These are phyloP conservation scores for Huntiella savannae DNA, from an alignment of 2,329 filamentous ascomycete genomes.

Conservation along the genomic window DNA sequence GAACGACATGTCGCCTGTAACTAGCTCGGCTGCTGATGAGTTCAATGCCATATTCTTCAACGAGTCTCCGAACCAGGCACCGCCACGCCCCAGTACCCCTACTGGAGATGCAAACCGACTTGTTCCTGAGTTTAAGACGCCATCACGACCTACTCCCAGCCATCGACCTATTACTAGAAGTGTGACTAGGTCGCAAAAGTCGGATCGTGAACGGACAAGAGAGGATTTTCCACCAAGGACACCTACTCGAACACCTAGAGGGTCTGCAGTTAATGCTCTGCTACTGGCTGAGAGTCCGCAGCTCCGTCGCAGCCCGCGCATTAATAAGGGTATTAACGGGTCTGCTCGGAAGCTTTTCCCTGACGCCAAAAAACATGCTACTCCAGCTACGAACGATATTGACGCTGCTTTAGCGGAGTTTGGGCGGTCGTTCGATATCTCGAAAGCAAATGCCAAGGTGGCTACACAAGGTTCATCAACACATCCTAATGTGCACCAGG, in stretches of 20 bases:
- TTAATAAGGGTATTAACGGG: slow-evolving; percentile 6
- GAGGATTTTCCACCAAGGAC: slow-evolving; percentile 26
- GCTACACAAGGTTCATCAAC: too few species aligned
- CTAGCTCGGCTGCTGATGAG: slow-evolving; percentile 18
- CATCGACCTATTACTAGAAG: slow-evolving; percentile 43
- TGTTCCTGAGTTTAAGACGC: slow-evolving; percentile 37
- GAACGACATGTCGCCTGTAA: too few species aligned
- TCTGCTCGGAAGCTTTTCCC: slow-evolving; percentile 3
- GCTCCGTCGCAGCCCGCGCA: slow-evolving; percentile 26
- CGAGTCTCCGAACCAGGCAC: slow-evolving; percentile 15
- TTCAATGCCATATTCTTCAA: slow-evolving; percentile 43
- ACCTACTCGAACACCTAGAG: slow-evolving; percentile 26
- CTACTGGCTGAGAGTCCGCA: slow-evolving; percentile 17
- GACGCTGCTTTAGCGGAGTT: slow-evolving; percentile 11
- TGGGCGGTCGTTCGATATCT: slow-evolving; percentile 4
- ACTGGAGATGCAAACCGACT: slow-evolving; percentile 15
- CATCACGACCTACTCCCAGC: slow-evolving; percentile 40
- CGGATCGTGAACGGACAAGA: slow-evolving; percentile 26
- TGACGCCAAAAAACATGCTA: slow-evolving; percentile 1
- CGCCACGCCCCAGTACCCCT: slow-evolving; percentile 31
- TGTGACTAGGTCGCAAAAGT: slow-evolving; percentile 36
- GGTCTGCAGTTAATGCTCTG: slow-evolving; percentile 14
- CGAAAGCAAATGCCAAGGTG: too few species aligned
- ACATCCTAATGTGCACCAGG: too few species aligned
- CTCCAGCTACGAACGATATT: slow-evolving; percentile 8